Conservation (phyloP, 1,284 basidiomycete species). For the Irpex lacteus region DNA sequence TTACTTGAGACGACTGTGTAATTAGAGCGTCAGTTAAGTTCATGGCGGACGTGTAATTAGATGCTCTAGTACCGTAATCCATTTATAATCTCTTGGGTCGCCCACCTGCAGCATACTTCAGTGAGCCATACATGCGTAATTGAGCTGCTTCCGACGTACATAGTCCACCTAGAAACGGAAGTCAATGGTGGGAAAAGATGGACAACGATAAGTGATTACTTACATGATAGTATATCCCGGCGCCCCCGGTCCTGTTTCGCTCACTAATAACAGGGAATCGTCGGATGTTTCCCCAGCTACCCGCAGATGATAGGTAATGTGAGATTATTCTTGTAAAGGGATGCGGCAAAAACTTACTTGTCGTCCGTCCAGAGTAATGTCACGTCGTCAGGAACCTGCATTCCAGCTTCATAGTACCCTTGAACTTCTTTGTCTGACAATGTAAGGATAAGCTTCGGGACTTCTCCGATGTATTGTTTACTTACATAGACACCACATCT, state of each 20-base stretch:
- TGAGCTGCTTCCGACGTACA: constrained; percentile 18
- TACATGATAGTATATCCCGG: constrained; percentile 68
- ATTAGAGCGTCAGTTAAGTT: neutral
- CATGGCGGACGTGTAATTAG: neutral
- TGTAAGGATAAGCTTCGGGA: neutral
- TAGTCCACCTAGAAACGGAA: constrained; percentile 22
- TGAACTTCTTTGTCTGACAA: constrained; percentile 58
- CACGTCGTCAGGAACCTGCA: constrained; percentile 53
- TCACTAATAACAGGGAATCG: constrained; percentile 50
- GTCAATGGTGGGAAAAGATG: neutral
- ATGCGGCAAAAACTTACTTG: too few relatives aligned
- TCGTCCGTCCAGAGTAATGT: constrained; percentile 60
- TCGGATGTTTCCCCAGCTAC: constrained; percentile 55
- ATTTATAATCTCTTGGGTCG: constrained; percentile 53
- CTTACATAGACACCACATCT: constrained; percentile 65
- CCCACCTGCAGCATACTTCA: constrained; percentile 22
- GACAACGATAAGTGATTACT: constrained; percentile 15
- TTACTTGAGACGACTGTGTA: constrained; percentile 20
- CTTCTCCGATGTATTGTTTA: constrained; percentile 5
- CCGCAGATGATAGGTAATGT: neutral
- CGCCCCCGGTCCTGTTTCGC: constrained; percentile 55
- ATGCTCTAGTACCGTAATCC: constrained; percentile 39
- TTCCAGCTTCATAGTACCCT: constrained; percentile 60
- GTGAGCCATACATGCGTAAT: neutral
- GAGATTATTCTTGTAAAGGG: neutral